Percentiles rank a stretch among this genome's conserved stretches.
Evolutionary conservation across 2,329 filamentous ascomycete genomes (phyloP).

Genomic region (Penicillium thymicola): DNA sequence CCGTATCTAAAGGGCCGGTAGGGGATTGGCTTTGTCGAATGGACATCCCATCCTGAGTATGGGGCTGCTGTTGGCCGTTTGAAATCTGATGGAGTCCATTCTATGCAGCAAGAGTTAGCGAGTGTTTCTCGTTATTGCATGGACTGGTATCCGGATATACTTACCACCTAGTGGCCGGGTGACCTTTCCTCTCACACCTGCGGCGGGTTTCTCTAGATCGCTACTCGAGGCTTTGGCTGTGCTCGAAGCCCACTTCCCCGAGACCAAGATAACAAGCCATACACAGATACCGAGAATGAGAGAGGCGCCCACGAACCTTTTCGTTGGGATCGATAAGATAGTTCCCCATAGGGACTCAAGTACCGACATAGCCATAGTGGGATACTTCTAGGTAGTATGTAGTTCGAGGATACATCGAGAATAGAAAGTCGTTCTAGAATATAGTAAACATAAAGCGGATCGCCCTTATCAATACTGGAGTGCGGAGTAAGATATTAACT

Average conservation of each 20-base stretch:
- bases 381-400: neutral
- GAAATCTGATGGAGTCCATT: slow-evolving; percentile 60
- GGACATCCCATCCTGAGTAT: slow-evolving; percentile 67
- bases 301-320: slow-evolving; percentile 17
- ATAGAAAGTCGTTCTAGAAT: neutral
- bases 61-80: slow-evolving; percentile 57
- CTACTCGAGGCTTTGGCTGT: slow-evolving; percentile 31
- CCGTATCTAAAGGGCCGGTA: slow-evolving; percentile 78
- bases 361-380: neutral
- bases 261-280: slow-evolving; percentile 28
- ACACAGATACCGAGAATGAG: slow-evolving; percentile 24
- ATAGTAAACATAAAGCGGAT: neutral
- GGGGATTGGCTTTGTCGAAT: slow-evolving; percentile 67
- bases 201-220: slow-evolving; percentile 46
- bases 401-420: neutral
- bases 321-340: slow-evolving; percentile 3
- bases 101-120: slow-evolving; percentile 22
- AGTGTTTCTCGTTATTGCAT: neutral
- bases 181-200: slow-evolving; percentile 26
- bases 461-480: neutral
- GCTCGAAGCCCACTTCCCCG: slow-evolving; percentile 27
- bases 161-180: slow-evolving; percentile 49
- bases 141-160: neutral
- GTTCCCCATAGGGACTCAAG: neutral
- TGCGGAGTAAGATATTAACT: neutral